phyloP scores from a whole-genome alignment of 805 yeast species.

The Ogataea paradorogensis region DNA sequence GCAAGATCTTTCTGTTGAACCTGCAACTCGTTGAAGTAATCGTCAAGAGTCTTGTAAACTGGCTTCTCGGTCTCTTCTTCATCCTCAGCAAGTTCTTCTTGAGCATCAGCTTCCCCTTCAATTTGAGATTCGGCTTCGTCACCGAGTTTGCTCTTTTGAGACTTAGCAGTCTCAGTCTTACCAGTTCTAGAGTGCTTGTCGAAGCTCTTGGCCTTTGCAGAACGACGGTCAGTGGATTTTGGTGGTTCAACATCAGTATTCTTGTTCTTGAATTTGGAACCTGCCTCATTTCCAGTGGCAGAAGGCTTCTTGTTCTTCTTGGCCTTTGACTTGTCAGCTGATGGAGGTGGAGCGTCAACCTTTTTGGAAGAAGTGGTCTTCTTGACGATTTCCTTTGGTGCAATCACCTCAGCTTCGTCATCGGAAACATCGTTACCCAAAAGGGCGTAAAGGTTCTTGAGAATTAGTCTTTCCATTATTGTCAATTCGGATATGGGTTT shows the following conservation, averaged over 20 bases:
- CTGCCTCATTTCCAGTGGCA: constrained; percentile 87
- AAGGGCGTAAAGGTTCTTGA: constrained; percentile 74
- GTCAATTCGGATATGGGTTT: too few relatives aligned
- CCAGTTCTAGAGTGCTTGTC: constrained; percentile 90
- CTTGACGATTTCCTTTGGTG: constrained; percentile 76
- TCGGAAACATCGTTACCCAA: constrained; percentile 90
- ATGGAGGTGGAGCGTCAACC: constrained; percentile 76
- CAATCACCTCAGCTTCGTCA: constrained; percentile 52
- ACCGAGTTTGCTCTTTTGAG: constrained; percentile 86
- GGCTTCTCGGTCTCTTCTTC: constrained; percentile 45
- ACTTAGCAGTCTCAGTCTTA: constrained; percentile 82
- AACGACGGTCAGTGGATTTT: constrained; percentile 43
- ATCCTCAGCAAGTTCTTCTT: constrained; percentile 38
- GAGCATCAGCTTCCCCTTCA: constrained; percentile 59
- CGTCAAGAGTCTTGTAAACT: constrained; percentile 71
- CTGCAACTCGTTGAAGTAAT: constrained; percentile 73
- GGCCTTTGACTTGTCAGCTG: constrained; percentile 78
- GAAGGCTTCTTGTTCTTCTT: constrained; percentile 65
- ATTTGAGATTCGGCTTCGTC: constrained; percentile 55
- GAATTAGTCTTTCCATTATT: constrained; percentile 1
- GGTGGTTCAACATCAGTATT: constrained; percentile 63
- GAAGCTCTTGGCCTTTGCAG: constrained; percentile 50
- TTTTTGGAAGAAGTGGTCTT: constrained; percentile 83
- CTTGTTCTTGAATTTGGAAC: constrained; percentile 66
- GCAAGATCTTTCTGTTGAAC: constrained; percentile 38